phyloP scores from a whole-genome alignment of 176 grass and related monocot genomes.

The Musa beccarii region DNA sequence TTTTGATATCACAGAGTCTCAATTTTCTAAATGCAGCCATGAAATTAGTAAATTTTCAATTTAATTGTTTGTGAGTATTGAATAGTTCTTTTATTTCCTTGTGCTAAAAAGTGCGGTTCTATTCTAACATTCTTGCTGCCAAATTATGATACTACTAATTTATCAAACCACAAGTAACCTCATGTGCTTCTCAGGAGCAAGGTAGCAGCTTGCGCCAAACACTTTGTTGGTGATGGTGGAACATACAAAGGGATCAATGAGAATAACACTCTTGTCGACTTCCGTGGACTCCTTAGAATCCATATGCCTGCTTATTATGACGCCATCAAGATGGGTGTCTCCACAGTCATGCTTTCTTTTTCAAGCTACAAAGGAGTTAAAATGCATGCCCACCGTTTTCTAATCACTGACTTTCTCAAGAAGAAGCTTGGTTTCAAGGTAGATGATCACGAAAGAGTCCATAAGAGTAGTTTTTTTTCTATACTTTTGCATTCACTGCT shows the following conservation, averaged over 20 bases:
- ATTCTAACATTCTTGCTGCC: too few relatives aligned
- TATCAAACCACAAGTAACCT: neutral
- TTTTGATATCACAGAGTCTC: too few relatives aligned
- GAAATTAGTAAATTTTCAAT: too few relatives aligned
- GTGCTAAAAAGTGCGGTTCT: too few relatives aligned
- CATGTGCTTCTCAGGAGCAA: neutral
- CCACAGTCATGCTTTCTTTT: neutral
- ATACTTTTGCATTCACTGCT: too few relatives aligned
- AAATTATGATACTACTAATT: too few relatives aligned
- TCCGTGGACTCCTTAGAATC: neutral
- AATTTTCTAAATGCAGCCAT: too few relatives aligned
- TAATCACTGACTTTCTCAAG: neutral
- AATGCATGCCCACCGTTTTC: constrained; percentile 1
- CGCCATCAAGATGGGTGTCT: constrained; percentile 2
- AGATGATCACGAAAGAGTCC: too few relatives aligned
- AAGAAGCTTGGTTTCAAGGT: constrained; percentile 6
- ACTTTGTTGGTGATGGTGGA: constrained; percentile 7
- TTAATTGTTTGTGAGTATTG: too few relatives aligned
- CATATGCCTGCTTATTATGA: constrained; percentile 11
- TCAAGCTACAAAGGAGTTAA: neutral
- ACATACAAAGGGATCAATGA: constrained; percentile 3
- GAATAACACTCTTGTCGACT: neutral
- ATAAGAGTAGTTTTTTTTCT: too few relatives aligned
- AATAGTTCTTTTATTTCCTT: too few relatives aligned
- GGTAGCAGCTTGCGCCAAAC: constrained; percentile 1